Evolutionary conservation across 305 asterid genomes (phyloP).

Genomic region (Withania somnifera): DNA sequence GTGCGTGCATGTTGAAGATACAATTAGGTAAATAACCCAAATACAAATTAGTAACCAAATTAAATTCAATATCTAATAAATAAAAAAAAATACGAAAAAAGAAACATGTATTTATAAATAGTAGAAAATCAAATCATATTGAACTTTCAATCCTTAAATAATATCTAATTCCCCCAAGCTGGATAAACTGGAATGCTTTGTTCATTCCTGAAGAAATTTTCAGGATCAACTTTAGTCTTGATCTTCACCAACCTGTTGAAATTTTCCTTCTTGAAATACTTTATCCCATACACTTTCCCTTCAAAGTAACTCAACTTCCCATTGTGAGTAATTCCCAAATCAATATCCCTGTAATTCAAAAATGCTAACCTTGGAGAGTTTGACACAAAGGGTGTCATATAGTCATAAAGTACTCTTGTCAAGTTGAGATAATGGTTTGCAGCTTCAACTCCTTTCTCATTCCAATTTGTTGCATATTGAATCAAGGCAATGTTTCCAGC

Average conservation of each 20-base stretch:
- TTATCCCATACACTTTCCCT: conserved; percentile 29
- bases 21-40: too few relatives aligned
- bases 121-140: too few relatives aligned
- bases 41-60: too few relatives aligned
- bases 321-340: conserved; percentile 25
- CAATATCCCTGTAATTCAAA: conserved; percentile 37
- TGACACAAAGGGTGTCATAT: conserved; percentile 36
- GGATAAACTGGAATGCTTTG: conserved; percentile 37
- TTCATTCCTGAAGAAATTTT: conserved; percentile 35
- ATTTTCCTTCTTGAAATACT: conserved; percentile 28
- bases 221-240: conserved; percentile 35
- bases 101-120: too few relatives aligned
- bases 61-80: too few relatives aligned
- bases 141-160: too few relatives aligned
- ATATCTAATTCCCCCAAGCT: background rate
- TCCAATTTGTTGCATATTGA: conserved; percentile 28
- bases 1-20: too few relatives aligned
- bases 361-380: conserved; percentile 33
- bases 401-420: conserved; percentile 10
- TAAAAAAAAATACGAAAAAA: too few relatives aligned
- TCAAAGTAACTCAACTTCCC: conserved; percentile 19
- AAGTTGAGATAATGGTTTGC: conserved; percentile 4
- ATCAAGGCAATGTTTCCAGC: conserved; percentile 32
- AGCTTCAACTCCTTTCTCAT: conserved; percentile 15
- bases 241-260: conserved; percentile 30